A percentile compares a stretch with the other conserved stretches of the same genome.
phyloP scores from a whole-genome alignment of 768 basidiomycete species.

The Stropharia rugosoannulata region DNA sequence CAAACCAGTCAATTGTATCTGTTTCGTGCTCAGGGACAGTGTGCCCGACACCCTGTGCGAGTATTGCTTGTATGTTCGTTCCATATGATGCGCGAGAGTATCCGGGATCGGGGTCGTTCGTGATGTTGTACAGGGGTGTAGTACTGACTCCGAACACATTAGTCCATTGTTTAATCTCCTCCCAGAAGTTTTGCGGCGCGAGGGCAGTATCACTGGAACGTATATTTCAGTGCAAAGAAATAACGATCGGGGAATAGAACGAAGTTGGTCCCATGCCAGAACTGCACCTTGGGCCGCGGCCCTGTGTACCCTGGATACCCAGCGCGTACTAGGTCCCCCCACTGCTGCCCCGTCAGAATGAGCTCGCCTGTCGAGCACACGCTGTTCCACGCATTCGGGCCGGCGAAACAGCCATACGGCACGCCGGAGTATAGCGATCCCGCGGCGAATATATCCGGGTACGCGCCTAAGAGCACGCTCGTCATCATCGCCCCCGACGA shows the following conservation, averaged over 20 bases:
- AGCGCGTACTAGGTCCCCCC: conserved; percentile 44
- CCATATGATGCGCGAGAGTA: conserved; percentile 52
- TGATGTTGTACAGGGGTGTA: conserved; percentile 41
- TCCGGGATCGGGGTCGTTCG: conserved; percentile 39
- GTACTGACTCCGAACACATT: conserved; percentile 46
- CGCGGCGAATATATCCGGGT: conserved; percentile 53
- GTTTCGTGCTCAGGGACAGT: conserved; percentile 50
- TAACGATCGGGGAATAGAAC: neutral
- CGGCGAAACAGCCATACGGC: conserved; percentile 53
- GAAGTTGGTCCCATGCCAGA: conserved; percentile 55
- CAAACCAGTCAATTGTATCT: conserved; percentile 49
- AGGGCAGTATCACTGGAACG: conserved; percentile 46
- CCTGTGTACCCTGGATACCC: conserved; percentile 59
- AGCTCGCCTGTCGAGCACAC: conserved; percentile 44
- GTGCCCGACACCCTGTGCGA: conserved; percentile 49
- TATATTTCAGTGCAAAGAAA: neutral
- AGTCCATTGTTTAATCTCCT: conserved; percentile 59
- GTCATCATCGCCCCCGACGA: conserved; percentile 64
- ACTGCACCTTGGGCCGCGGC: conserved; percentile 47
- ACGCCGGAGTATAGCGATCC: conserved; percentile 52
- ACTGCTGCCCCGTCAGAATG: conserved; percentile 43
- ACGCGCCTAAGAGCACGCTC: conserved; percentile 51
- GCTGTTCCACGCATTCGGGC: conserved; percentile 42
- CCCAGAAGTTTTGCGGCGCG: conserved; percentile 48
- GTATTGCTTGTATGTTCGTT: conserved; percentile 45